Evolutionary conservation across 2,329 filamentous ascomycete genomes (phyloP).

Genomic region (Periconia sp.): DNA sequence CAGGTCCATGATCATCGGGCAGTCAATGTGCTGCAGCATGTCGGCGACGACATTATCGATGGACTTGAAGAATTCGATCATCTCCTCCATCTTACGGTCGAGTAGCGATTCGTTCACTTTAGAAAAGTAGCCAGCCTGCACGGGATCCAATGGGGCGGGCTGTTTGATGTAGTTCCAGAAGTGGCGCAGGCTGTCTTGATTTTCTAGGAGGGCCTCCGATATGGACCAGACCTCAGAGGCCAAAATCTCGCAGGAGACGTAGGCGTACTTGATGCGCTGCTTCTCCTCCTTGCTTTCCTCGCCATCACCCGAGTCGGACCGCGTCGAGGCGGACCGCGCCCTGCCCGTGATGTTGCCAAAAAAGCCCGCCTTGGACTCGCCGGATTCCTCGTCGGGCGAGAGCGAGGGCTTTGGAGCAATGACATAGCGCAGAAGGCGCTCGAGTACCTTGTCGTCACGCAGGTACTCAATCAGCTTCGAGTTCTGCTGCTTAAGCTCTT

Average conservation of each 20-base stretch:
- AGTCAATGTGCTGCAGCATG: constrained; percentile 92
- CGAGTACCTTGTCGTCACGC: constrained; percentile 82
- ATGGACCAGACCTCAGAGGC: constrained; percentile 98
- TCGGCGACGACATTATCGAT: constrained; percentile 81
- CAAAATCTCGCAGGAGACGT: constrained; percentile 89
- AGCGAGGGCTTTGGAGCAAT: constrained; percentile 71
- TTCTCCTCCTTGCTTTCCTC: constrained; percentile 81
- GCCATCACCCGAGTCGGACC: constrained; percentile 50
- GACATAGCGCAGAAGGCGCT: constrained; percentile 89
- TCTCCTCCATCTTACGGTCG: constrained; percentile 97
- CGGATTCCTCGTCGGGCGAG: constrained; percentile 51
- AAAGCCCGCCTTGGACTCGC: constrained; percentile 50
- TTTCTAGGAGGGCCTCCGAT: constrained; percentile 88
- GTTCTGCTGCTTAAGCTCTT: constrained; percentile 98
- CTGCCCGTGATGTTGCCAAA: constrained; percentile 53
- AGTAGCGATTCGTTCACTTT: constrained; percentile 98
- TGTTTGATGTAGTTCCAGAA: constrained; percentile 92
- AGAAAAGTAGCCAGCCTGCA: constrained; percentile 97
- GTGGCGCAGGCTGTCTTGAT: constrained; percentile 74
- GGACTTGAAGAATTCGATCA: constrained; percentile 87
- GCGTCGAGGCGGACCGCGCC: constrained; percentile 51
- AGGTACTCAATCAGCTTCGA: constrained; percentile 96
- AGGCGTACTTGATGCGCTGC: constrained; percentile 90
- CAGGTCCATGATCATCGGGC: constrained; percentile 97
- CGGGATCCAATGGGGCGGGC: constrained; percentile 83